A percentile compares a stretch with the other conserved stretches of the same genome.
These are phyloP conservation scores for Cryphonectria nitschkei DNA, from an alignment of 2,329 filamentous ascomycete genomes.

Conservation along the genomic window DNA sequence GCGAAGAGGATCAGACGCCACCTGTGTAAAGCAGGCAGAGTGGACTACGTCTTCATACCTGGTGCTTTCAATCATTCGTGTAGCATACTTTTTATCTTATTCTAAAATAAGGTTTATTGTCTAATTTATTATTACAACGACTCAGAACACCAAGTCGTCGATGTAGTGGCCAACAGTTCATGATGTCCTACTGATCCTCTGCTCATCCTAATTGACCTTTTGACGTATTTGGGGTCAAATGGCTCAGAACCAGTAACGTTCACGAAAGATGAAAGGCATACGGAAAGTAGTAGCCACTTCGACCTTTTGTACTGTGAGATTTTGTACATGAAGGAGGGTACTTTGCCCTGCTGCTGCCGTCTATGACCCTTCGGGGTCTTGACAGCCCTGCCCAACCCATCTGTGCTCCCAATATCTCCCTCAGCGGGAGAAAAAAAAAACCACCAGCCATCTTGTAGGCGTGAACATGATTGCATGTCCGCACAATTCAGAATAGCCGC, in stretches of 20 bases:
- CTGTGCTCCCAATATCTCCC: not conserved
- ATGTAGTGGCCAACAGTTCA: not conserved
- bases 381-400: not conserved
- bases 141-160: not conserved
- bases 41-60: not conserved
- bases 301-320: not conserved
- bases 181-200: not conserved
- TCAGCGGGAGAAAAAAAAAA: not conserved
- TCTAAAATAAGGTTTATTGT: not conserved
- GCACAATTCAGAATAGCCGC: not conserved
- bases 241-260: not conserved
- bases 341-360: not conserved
- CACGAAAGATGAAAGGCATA: not conserved
- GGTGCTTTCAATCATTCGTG: not conserved
- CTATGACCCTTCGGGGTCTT: not conserved
- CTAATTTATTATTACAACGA: not conserved
- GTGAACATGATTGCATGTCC: not conserved
- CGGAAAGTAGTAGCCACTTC: not conserved
- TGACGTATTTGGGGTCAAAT: not conserved
- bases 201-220: not conserved
- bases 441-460: not conserved
- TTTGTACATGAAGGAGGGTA: not conserved
- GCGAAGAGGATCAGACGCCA: constrained; percentile 39
- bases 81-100: not conserved
- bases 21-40: constrained; percentile 38